phyloP scores from a whole-genome alignment of 495 filamentous ascomycete genomes.

The Penicillium argentinense region DNA sequence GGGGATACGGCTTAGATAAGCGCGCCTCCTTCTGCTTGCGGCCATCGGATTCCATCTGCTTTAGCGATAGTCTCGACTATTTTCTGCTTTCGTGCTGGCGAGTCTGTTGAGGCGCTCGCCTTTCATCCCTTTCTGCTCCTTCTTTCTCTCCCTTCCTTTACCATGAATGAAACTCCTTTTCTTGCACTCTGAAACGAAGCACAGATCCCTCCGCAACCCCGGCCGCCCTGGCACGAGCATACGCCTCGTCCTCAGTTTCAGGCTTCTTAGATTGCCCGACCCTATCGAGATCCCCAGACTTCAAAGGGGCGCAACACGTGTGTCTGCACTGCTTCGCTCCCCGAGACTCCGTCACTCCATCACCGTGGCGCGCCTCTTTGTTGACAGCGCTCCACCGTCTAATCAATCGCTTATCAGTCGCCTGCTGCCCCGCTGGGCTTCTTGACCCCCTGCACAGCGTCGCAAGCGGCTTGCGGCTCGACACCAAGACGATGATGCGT shows the following conservation, averaged over 20 bases:
- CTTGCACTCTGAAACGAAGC: conserved; percentile 37
- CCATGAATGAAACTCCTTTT: conserved; percentile 9
- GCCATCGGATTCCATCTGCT: conserved; percentile 33
- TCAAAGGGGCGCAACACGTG: background rate
- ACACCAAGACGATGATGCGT: conserved; percentile 43
- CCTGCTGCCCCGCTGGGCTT: conserved; percentile 20
- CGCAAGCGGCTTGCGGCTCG: conserved; percentile 4
- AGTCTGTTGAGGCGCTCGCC: conserved; percentile 1
- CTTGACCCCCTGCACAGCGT: conserved; percentile 7
- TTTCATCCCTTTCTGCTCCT: conserved; percentile 7
- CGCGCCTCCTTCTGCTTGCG: conserved; percentile 29
- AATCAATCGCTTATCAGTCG: conserved; percentile 27
- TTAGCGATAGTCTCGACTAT: conserved; percentile 7
- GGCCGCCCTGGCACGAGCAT: conserved; percentile 16
- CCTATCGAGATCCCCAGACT: background rate
- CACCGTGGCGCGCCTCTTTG: background rate
- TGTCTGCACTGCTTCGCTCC: background rate
- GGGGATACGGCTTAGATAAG: no score
- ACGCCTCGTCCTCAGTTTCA: conserved; percentile 13
- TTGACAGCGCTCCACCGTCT: no score
- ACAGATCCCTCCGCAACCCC: conserved; percentile 37
- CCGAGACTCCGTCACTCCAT: conserved; percentile 1
- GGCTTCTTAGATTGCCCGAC: conserved; percentile 4
- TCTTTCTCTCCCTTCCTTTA: conserved; percentile 8
- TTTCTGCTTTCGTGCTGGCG: conserved; percentile 11